phyloP scores from a whole-genome alignment of 2,329 filamentous ascomycete genomes.

The Neofusicoccum sp. region DNA sequence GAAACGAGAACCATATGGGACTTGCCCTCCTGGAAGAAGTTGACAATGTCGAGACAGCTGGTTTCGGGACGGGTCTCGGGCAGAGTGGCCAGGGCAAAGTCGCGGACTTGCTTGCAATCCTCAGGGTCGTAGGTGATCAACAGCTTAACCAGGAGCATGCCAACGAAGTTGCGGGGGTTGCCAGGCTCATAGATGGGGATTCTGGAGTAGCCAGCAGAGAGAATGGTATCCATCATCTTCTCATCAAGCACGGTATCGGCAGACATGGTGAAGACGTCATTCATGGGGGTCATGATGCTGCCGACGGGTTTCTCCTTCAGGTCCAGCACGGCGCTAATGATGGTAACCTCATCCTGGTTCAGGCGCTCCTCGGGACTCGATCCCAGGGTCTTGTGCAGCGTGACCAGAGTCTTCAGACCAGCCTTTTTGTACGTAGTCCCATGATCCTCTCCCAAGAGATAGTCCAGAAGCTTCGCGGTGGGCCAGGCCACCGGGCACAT shows the following conservation, averaged over 20 bases:
- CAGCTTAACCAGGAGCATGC: constrained; percentile 98
- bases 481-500: constrained; percentile 91
- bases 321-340: constrained; percentile 95
- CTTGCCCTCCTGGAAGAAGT: constrained; percentile 99
- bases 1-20: constrained; percentile 98
- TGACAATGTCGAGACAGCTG: constrained; percentile 96
- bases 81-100: constrained; percentile 90
- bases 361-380: constrained; percentile 80
- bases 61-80: constrained; percentile 95
- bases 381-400: constrained; percentile 88
- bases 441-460: constrained; percentile 89
- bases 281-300: constrained; percentile 98
- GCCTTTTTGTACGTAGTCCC: constrained; percentile 98
- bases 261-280: constrained; percentile 96
- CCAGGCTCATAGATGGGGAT: constrained; percentile 92
- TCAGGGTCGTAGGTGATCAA: constrained; percentile 98
- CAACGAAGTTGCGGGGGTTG: constrained; percentile 85
- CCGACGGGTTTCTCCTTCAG: constrained; percentile 95
- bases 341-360: constrained; percentile 97
- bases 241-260: constrained; percentile 92
- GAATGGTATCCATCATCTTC: constrained; percentile 88
- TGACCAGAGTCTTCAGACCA: constrained; percentile 93
- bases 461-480: constrained; percentile 92
- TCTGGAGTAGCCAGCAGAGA: constrained; percentile 91
- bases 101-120: constrained; percentile 80